These are phyloP conservation scores for Lepidium didymum DNA, from an alignment of 345 rosid species.

Conservation along the genomic window DNA sequence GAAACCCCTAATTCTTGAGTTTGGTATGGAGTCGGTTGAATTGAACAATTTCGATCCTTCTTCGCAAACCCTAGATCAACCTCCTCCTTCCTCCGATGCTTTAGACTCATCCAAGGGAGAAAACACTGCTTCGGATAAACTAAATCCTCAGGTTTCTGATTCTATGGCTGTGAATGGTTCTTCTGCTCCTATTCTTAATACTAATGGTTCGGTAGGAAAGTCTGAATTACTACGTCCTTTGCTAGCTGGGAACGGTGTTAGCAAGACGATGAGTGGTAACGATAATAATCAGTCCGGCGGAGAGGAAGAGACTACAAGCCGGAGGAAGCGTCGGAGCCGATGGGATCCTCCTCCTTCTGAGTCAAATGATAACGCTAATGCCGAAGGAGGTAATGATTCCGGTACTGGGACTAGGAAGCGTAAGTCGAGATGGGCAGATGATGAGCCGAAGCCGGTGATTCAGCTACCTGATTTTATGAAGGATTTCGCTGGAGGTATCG, in stretches of 20 bases:
- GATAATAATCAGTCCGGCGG: conserved; percentile 71
- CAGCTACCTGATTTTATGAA: conserved; percentile 93
- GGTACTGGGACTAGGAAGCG: conserved; percentile 61
- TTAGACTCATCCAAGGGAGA: conserved; percentile 1
- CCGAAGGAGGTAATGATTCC: conserved; percentile 33
- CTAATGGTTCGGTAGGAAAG: conserved; percentile 9
- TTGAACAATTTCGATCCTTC: conserved; percentile 7
- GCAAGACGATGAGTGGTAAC: conserved; percentile 53
- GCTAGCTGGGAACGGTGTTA: conserved; percentile 55
- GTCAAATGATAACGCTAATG: conserved; percentile 22
- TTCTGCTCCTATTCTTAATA: background rate
- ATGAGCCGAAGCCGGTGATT: conserved; percentile 77
- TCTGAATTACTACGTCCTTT: conserved; percentile 34
- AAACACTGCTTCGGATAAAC: conserved; percentile 14
- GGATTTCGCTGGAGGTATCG: conserved; percentile 86
- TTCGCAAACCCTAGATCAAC: conserved; percentile 23
- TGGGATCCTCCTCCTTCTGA: conserved; percentile 73
- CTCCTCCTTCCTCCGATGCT: conserved; percentile 5
- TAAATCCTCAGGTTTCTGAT: conserved; percentile 5
- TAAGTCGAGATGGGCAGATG: conserved; percentile 91
- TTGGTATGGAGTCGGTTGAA: conserved; percentile 35
- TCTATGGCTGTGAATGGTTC: conserved; percentile 5
- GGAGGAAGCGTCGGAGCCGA: conserved; percentile 72
- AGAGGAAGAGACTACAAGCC: conserved; percentile 78
- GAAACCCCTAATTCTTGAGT: conserved; percentile 7